Base-by-base conservation (phyloP, 768 basidiomycete genomes). In the Tricholoma hemisulphureum region DNA sequence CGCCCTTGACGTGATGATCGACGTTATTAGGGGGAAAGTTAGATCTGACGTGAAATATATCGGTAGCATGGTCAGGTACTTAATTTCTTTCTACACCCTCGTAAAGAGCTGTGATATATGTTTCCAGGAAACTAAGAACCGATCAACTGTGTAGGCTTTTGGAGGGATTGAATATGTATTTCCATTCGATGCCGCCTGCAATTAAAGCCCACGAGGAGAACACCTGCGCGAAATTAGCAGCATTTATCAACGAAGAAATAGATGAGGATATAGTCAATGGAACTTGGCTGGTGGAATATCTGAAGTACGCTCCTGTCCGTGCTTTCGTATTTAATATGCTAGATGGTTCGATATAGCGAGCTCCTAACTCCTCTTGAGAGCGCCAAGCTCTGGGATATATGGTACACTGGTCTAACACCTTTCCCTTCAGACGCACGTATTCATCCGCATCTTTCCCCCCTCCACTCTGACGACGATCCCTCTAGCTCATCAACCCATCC, bases 401-500 rank as follows among this genome's bases (percentile, higher is more conserved):
- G 88, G 88, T 89, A 85, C 57, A 90, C 85, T 0, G 86, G 88
- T 4, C 66, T 71, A 6, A 76, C 82, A 2, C 81, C 85, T 1
- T 88, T 89, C 59, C 86, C 89, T 2, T 78, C 80, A 10, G 87
- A 91, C 74, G 89, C 90, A 60, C 46, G 75, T 63, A 34, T 20
- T 45, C 0, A 20, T 16, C 45, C 4, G 31, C 10, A 39, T 13
- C 21, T 11, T 3, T 23, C 20, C 4, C 55, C 9, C 18, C 52
- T 6, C 26, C 34, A 18, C 6, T 56, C 52, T 54, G 50, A 43
- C 50, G 49, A 28, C 48, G 7, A 35, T 56, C 21, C 16, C 54
- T 37, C 3, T 54, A 91, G 87, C 65, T 89, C 10, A 65, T 91
- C 61, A 90, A 92, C 59, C 89, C 90, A 2, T 86, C 87, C 0